These are phyloP conservation scores for Posidonia australis DNA, from an alignment of 106 monocot species.

Conservation along the genomic window DNA sequence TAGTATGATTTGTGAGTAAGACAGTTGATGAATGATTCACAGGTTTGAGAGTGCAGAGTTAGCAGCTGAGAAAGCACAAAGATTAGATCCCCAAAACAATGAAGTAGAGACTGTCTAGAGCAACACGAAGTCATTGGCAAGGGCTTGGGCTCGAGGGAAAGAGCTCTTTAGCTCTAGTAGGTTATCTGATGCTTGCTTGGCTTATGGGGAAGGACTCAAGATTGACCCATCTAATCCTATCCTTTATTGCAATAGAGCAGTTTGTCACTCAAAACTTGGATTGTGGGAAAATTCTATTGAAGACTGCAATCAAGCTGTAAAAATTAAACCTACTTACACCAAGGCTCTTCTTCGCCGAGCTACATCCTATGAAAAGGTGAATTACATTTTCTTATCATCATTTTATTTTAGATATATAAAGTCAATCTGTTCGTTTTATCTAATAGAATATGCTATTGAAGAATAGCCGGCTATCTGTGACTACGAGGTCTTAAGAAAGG, in stretches of 20 bases:
- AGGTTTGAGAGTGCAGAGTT: constrained; percentile 57
- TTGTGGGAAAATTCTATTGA: too few relatives aligned
- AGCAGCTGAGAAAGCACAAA: constrained; percentile 33
- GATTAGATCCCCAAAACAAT: too few relatives aligned
- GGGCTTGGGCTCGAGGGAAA: constrained; percentile 42
- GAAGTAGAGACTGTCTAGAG: constrained; percentile 21
- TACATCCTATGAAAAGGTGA: constrained; percentile 72
- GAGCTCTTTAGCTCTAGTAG: constrained; percentile 39
- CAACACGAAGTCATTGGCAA: constrained; percentile 33
- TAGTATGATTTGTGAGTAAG: not conserved
- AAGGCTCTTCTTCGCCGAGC: too few relatives aligned
- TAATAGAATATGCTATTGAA: constrained; percentile 17
- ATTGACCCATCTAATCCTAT: constrained; percentile 51
- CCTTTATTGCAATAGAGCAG: constrained; percentile 63
- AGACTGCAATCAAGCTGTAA: constrained; percentile 57
- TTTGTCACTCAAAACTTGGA: too few relatives aligned
- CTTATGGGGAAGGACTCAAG: constrained; percentile 54
- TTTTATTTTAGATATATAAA: too few relatives aligned
- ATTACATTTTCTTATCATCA: not conserved
- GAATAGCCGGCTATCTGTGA: constrained; percentile 69
- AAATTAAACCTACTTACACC: constrained; percentile 45
- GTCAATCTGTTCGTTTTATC: too few relatives aligned
- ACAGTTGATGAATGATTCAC: not conserved
- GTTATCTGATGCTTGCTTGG: constrained; percentile 39
- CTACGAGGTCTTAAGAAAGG: constrained; percentile 64